Evolutionary conservation across 139 green algal species (phyloP).

Genomic region (Eudorina sp.): DNA sequence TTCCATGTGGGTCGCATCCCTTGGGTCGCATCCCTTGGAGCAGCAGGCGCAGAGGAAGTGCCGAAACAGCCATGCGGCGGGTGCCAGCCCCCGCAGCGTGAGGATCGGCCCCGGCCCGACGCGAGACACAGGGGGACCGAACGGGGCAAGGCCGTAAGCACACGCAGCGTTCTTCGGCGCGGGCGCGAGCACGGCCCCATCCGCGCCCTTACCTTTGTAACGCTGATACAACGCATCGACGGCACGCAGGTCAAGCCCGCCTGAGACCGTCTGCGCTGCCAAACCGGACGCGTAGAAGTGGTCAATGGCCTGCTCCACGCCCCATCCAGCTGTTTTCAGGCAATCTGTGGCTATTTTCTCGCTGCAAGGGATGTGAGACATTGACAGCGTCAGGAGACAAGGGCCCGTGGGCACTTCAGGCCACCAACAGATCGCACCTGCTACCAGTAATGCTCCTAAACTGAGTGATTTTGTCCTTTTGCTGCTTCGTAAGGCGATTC

Average conservation of each 20-base stretch:
- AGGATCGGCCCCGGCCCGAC: too few relatives aligned
- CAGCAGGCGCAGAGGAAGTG: too few relatives aligned
- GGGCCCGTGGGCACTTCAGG: not conserved
- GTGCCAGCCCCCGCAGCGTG: too few relatives aligned
- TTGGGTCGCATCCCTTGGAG: too few relatives aligned
- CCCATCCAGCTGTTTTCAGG: slow-evolving; percentile 59
- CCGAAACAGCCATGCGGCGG: too few relatives aligned
- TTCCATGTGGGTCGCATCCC: too few relatives aligned
- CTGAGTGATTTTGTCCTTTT: slow-evolving; percentile 67
- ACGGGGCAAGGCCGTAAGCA: too few relatives aligned
- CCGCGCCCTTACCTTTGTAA: slow-evolving; percentile 66
- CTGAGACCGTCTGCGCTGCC: not conserved
- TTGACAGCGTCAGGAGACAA: not conserved
- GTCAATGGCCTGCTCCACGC: slow-evolving; percentile 66
- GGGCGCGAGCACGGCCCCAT: not conserved
- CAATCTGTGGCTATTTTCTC: slow-evolving; percentile 70
- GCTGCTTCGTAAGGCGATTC: slow-evolving; percentile 60
- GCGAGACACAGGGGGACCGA: too few relatives aligned
- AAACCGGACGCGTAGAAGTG: slow-evolving; percentile 64
- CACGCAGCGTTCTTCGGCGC: not conserved
- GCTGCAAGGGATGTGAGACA: slow-evolving; percentile 39
- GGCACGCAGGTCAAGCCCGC: slow-evolving; percentile 50
- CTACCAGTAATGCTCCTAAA: slow-evolving; percentile 66
- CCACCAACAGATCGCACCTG: slow-evolving; percentile 28
- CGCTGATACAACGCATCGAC: slow-evolving; percentile 62